Base-by-base conservation (phyloP, 192 early-diverging fungal genomes). In the Coemansia sp. region DNA sequence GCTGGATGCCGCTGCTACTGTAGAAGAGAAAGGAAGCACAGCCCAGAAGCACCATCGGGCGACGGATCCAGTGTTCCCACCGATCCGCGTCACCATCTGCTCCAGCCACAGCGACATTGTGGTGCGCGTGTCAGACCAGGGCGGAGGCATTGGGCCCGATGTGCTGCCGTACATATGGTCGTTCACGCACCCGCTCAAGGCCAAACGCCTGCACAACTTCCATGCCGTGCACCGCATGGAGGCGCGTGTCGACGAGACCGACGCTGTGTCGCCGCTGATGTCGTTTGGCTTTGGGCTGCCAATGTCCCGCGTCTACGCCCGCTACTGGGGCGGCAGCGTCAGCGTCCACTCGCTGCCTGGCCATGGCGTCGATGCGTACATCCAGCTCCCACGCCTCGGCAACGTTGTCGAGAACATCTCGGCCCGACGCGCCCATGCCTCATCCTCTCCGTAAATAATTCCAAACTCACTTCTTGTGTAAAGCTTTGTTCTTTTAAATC, bases 251-350 rank as follows among this genome's bases (percentile, higher is more conserved):
- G 84, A 86, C 60, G 92, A 95, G 67, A 63, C 84, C 31, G 70
- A 63, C 18, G 26, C 63, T 0, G 55, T 70, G 21, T 60, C 80
- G 33, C 84, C 73, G 12, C 67, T 77, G 46, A 70, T 84, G 71
- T 78, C 82, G 42, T 70, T 95, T 53, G 96, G 96, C n/a, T 88
- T 96, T 58, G 96, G 96, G 0, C 72, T 96, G 73, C 91, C 94
- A 0, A 91, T 98, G 90, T 90, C 89, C 51, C 83, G 88, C 52
- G 90, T 95, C 25, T 98, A 96, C 81, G 90, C 93, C 3, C 91
- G 94, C 71, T 98, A 97, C 70, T 98, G 95, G 96, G 94, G 94
- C 21, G 96, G 96, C 7, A 85, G 84, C 23, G 83, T 98, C 31
- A 86, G 86, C 21, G 76, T 96, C 8, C 84, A 87, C 31, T 87